These are phyloP conservation scores for Ascocoryne sarcoides DNA, from an alignment of 2,329 filamentous ascomycete species.

Conservation along the genomic window DNA sequence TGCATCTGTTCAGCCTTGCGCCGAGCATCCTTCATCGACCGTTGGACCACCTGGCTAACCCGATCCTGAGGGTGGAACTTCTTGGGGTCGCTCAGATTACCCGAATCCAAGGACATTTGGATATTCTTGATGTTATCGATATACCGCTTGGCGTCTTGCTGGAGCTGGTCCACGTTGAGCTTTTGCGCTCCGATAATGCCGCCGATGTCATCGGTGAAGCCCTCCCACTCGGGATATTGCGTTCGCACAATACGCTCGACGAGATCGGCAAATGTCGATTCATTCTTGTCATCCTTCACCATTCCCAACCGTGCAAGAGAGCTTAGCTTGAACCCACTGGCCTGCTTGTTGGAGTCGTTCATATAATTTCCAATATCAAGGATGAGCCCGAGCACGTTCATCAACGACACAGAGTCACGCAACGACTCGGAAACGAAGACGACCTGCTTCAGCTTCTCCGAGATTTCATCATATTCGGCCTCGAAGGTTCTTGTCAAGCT, in stretches of 20 bases:
- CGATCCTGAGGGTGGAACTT: conserved; percentile 97
- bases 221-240: conserved; percentile 93
- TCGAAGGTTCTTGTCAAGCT: conserved; percentile 78
- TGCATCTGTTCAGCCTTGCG: conserved; percentile 95
- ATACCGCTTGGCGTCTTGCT: conserved; percentile 80
- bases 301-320: conserved; percentile 87
- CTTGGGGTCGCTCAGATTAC: conserved; percentile 91
- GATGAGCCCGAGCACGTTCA: conserved; percentile 94
- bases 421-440: conserved; percentile 81
- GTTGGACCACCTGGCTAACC: conserved; percentile 81
- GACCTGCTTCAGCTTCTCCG: conserved; percentile 75
- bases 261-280: conserved; percentile 89
- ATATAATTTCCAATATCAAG: conserved; percentile 99
- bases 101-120: conserved; percentile 82
- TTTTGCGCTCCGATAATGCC: conserved; percentile 76
- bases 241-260: conserved; percentile 94
- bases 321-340: conserved; percentile 93
- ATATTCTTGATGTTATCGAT: conserved; percentile 93
- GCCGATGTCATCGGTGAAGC: conserved; percentile 74
- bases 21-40: conserved; percentile 92
- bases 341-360: conserved; percentile 99
- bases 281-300: conserved; percentile 99
- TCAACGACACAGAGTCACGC: conserved; percentile 82
- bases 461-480: conserved; percentile 84
- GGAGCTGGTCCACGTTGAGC: conserved; percentile 88